Evolutionary conservation across 495 filamentous ascomycete genomes (phyloP).

Genomic region (Parathielavia appendiculata): DNA sequence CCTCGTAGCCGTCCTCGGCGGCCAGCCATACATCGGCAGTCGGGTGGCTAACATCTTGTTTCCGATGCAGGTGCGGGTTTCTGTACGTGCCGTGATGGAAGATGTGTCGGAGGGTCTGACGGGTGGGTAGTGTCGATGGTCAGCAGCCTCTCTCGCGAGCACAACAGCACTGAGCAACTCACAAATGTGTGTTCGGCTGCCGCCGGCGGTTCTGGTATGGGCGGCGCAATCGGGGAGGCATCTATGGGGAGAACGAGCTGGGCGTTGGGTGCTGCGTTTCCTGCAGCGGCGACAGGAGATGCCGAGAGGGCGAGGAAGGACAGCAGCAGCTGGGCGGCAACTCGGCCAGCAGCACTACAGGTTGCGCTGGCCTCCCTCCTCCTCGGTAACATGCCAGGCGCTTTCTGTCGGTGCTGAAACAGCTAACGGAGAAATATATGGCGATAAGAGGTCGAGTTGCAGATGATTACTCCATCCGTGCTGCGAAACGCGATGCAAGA

Average conservation of each 20-base stretch:
- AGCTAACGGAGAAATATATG: neutral
- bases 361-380: constrained; percentile 34
- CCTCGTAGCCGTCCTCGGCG: constrained; percentile 56
- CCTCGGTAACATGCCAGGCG: constrained; percentile 37
- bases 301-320: constrained; percentile 57
- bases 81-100: constrained; percentile 78
- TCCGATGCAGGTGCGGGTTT: constrained; percentile 68
- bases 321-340: constrained; percentile 55
- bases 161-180: constrained; percentile 19
- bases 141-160: neutral
- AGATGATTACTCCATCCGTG: constrained; percentile 3
- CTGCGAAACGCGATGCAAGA: neutral
- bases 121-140: constrained; percentile 13
- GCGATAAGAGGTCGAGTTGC: neutral
- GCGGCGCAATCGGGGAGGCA: constrained; percentile 32
- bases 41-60: constrained; percentile 59
- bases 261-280: constrained; percentile 17
- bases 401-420: neutral
- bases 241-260: constrained; percentile 34
- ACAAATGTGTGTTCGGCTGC: constrained; percentile 49
- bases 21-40: constrained; percentile 59
- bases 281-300: constrained; percentile 30
- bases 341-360: constrained; percentile 50
- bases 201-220: constrained; percentile 37
- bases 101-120: constrained; percentile 77